Conservation (phyloP, 106 monocot species). For the Dendrobium nobile region DNA sequence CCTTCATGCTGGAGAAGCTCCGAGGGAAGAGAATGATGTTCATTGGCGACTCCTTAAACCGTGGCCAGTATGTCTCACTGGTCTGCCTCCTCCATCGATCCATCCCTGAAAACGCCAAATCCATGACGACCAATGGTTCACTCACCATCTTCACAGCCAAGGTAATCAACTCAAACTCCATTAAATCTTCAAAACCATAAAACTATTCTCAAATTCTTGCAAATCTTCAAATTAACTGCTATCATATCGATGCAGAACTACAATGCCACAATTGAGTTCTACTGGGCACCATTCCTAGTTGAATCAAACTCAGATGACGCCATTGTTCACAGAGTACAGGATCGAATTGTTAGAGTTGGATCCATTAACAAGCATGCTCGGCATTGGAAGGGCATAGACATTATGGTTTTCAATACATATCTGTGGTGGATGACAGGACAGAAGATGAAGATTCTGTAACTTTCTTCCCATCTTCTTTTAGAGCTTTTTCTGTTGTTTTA, state of each 20-base stretch:
- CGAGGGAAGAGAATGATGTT: constrained; percentile 56
- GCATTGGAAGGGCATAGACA: constrained; percentile 47
- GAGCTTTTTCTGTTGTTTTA: background rate
- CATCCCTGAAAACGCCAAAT: constrained; percentile 47
- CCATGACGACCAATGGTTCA: constrained; percentile 35
- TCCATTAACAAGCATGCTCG: constrained; percentile 45
- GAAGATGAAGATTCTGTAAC: constrained; percentile 59
- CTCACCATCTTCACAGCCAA: constrained; percentile 52
- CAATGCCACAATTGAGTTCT: constrained; percentile 50
- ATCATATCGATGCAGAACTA: constrained; percentile 27
- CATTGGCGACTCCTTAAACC: constrained; percentile 63
- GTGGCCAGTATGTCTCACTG: constrained; percentile 85
- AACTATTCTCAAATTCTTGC: background rate
- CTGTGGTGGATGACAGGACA: constrained; percentile 65
- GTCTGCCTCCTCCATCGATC: constrained; percentile 60
- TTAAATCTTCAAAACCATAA: background rate
- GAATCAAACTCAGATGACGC: constrained; percentile 62
- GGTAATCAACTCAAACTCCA: constrained; percentile 17
- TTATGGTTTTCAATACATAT: constrained; percentile 53
- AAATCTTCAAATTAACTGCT: background rate
- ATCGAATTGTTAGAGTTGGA: constrained; percentile 25
- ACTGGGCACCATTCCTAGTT: constrained; percentile 60
- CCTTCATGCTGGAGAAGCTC: constrained; percentile 60
- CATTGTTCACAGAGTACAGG: constrained; percentile 27
- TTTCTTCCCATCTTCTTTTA: background rate